These are phyloP conservation scores for Aphanocladium album DNA, from an alignment of 2,329 filamentous ascomycete species.

Conservation along the genomic window DNA sequence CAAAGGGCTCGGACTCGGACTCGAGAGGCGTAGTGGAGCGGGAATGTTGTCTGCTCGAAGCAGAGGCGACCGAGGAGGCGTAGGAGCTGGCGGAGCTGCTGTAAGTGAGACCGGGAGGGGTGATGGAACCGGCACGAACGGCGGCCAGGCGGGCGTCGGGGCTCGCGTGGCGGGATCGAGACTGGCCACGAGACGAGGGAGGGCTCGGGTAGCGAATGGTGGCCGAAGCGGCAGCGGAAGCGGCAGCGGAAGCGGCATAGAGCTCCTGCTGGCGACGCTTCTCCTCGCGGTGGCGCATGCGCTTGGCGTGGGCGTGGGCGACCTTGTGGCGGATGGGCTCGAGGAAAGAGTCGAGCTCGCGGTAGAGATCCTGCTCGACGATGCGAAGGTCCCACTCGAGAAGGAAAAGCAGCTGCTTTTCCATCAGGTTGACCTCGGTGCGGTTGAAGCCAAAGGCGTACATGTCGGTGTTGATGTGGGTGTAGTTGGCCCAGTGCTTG, in stretches of 20 bases:
- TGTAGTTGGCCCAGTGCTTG: slow-evolving; percentile 99
- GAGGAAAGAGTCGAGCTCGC: slow-evolving; percentile 82
- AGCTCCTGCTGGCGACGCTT: slow-evolving; percentile 35
- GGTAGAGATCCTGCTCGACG: slow-evolving; percentile 77
- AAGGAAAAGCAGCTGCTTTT: slow-evolving; percentile 94
- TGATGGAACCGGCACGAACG: slow-evolving; percentile 32
- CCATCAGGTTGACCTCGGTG: slow-evolving; percentile 98
- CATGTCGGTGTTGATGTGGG: slow-evolving; percentile 60
- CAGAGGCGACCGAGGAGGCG: slow-evolving; percentile 40
- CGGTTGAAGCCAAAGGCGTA: slow-evolving; percentile 83
- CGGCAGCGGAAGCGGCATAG: slow-evolving; percentile 23
- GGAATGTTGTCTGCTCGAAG: slow-evolving; percentile 42
- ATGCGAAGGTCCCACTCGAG: slow-evolving; percentile 93
- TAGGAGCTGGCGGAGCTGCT: slow-evolving; percentile 47
- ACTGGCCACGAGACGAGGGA: slow-evolving; percentile 40
- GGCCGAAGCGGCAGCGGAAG: slow-evolving; percentile 15
- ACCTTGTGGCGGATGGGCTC: slow-evolving; percentile 69
- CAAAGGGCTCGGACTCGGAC: slow-evolving; percentile 39
- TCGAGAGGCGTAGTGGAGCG: slow-evolving; percentile 50
- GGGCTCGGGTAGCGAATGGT: slow-evolving; percentile 39
- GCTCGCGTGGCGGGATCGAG: slow-evolving; percentile 35
- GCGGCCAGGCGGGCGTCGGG: slow-evolving; percentile 35
- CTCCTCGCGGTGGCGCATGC: slow-evolving; percentile 45
- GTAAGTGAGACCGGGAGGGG: slow-evolving; percentile 45
- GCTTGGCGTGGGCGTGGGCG: slow-evolving; percentile 44